Evolutionary conservation across 2,329 filamentous ascomycete genomes (phyloP).

Genomic region (Cryphonectria japonica): DNA sequence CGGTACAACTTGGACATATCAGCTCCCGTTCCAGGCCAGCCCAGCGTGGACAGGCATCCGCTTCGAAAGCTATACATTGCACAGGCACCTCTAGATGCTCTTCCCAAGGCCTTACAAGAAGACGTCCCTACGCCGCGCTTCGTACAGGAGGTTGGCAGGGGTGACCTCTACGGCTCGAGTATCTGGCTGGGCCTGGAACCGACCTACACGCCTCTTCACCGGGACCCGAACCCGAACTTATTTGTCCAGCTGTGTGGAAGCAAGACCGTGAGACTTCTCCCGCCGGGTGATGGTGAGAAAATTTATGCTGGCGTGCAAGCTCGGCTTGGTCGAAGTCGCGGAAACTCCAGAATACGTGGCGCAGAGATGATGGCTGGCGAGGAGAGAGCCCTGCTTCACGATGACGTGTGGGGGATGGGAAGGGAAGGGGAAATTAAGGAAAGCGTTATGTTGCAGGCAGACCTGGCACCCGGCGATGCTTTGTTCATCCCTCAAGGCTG

Average conservation of each 20-base stretch:
- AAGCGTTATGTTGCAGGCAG: constrained; percentile 50
- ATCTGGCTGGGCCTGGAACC: constrained; percentile 88
- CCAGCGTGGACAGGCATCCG: not conserved
- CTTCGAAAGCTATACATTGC: constrained; percentile 75
- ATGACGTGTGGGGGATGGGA: constrained; percentile 68
- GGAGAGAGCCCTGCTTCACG: constrained; percentile 69
- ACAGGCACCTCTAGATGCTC: constrained; percentile 72
- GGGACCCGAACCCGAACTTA: constrained; percentile 91
- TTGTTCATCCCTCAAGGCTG: constrained; percentile 81
- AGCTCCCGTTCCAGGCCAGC: constrained; percentile 1
- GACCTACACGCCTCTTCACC: constrained; percentile 87
- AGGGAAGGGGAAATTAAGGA: constrained; percentile 26
- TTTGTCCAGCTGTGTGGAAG: constrained; percentile 79
- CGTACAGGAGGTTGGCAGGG: constrained; percentile 66
- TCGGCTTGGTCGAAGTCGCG: constrained; percentile 39
- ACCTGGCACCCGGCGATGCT: constrained; percentile 67
- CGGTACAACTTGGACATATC: constrained; percentile 46
- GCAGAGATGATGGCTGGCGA: constrained; percentile 89
- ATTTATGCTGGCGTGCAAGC: constrained; percentile 63
- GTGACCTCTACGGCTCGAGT: constrained; percentile 85
- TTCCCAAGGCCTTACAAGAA: constrained; percentile 64
- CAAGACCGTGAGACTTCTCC: constrained; percentile 75
- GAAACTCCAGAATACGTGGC: constrained; percentile 64
- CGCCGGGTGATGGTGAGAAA: constrained; percentile 63
- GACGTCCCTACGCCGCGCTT: constrained; percentile 72